These are phyloP conservation scores for Juglanconis sp. DNA, from an alignment of 2,329 filamentous ascomycete genomes.

Conservation along the genomic window DNA sequence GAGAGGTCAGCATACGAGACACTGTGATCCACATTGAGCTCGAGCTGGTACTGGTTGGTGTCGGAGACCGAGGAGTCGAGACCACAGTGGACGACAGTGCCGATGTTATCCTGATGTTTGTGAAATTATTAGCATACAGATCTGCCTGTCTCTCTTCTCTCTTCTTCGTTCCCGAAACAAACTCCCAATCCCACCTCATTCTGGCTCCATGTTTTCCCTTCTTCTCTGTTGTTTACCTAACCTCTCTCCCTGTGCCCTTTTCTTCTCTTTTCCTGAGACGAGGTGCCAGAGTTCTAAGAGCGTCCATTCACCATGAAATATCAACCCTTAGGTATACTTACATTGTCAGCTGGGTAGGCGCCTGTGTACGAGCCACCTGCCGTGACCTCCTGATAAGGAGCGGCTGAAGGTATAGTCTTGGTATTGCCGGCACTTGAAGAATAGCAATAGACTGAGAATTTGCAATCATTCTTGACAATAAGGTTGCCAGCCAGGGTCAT, in stretches of 20 bases:
- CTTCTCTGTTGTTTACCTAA: background rate
- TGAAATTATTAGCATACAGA: no score
- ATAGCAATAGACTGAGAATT: background rate
- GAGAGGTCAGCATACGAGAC: background rate
- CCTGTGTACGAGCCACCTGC: background rate
- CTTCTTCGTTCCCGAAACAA: no score
- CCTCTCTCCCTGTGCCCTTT: background rate
- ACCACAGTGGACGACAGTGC: background rate
- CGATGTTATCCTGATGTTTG: background rate
- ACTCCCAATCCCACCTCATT: no score
- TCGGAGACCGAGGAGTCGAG: background rate
- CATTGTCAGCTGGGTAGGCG: background rate
- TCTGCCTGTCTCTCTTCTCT: no score
- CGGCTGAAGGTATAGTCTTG: background rate
- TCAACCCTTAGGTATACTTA: background rate
- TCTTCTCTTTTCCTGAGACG: no score
- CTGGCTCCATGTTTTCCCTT: no score
- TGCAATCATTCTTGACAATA: background rate
- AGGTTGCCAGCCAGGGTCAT: background rate
- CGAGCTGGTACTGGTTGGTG: background rate
- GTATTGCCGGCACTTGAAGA: background rate
- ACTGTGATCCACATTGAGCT: background rate
- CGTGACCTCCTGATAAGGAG: background rate
- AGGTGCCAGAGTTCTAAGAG: no score
- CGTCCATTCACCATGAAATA: no score